phyloP scores from a whole-genome alignment of 164 flowering plant species.

The Liriodendron chinense region DNA sequence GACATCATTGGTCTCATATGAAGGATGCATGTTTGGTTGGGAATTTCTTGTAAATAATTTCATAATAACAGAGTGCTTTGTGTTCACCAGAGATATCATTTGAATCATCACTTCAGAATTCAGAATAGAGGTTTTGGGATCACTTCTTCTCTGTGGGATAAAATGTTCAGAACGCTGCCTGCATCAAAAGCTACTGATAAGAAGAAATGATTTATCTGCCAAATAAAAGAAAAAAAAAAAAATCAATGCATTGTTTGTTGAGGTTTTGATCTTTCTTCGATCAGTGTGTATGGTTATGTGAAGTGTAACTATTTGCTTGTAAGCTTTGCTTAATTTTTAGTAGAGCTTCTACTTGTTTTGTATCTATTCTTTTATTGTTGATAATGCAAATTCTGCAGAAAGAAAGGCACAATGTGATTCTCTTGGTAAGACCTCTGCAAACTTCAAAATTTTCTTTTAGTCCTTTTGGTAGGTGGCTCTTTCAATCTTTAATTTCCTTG shows the following conservation, averaged over 20 bases:
- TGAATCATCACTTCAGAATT: slow-evolving; percentile 90
- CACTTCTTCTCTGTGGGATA: slow-evolving; percentile 87
- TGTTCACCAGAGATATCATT: slow-evolving; percentile 69
- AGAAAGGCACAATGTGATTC: not conserved
- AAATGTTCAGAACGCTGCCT: slow-evolving; percentile 82
- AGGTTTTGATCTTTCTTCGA: not conserved
- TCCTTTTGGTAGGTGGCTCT: too few species aligned
- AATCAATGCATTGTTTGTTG: not conserved
- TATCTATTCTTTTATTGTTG: not conserved
- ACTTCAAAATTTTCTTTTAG: not conserved
- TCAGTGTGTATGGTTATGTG: not conserved
- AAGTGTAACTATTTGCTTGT: not conserved
- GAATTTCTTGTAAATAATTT: not conserved
- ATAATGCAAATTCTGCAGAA: not conserved
- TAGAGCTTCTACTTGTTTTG: not conserved
- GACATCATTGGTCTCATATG: not conserved
- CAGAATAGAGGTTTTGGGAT: slow-evolving; percentile 90
- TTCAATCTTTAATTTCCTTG: too few species aligned
- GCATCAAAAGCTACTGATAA: slow-evolving; percentile 36
- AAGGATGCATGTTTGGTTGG: not conserved
- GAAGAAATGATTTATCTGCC: slow-evolving; percentile 21
- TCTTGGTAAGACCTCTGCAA: not conserved
- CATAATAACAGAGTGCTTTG: slow-evolving; percentile 2
- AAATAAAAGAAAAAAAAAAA: not conserved
- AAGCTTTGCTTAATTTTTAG: not conserved